phyloP scores from a whole-genome alignment of 306 rosid species.

The Dalbergia cochinchinensis region DNA sequence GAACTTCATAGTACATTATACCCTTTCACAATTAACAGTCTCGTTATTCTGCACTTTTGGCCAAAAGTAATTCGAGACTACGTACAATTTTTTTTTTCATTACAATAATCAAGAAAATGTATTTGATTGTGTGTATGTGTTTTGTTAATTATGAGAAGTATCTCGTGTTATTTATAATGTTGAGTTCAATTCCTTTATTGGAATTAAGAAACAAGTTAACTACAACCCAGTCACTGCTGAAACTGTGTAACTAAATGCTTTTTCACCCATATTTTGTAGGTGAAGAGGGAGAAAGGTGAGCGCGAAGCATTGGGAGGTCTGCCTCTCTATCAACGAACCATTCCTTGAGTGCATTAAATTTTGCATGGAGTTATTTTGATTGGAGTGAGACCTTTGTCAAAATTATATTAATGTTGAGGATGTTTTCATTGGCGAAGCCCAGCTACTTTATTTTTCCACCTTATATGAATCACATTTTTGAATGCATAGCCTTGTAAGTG shows the following conservation, averaged over 20 bases:
- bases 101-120: neutral
- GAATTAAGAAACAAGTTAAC: neutral
- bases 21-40: neutral
- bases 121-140: no score
- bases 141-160: neutral
- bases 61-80: neutral
- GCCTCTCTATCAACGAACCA: conserved; percentile 74
- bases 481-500: neutral
- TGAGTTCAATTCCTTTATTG: conserved; percentile 6
- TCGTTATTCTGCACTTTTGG: neutral
- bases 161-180: neutral
- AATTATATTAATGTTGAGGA: conserved; percentile 39
- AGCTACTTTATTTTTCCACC: conserved; percentile 28
- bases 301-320: conserved; percentile 85
- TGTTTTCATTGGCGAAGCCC: conserved; percentile 39
- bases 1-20: neutral
- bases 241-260: conserved; percentile 10
- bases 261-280: conserved; percentile 53
- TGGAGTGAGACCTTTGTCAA: conserved; percentile 44
- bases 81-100: neutral
- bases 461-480: conserved; percentile 40
- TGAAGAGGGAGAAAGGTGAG: conserved; percentile 75
- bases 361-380: conserved; percentile 36
- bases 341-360: conserved; percentile 58
- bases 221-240: neutral